Base-by-base conservation (phyloP, 805 yeast species). In the Zygosaccharomyces pseudorouxii region DNA sequence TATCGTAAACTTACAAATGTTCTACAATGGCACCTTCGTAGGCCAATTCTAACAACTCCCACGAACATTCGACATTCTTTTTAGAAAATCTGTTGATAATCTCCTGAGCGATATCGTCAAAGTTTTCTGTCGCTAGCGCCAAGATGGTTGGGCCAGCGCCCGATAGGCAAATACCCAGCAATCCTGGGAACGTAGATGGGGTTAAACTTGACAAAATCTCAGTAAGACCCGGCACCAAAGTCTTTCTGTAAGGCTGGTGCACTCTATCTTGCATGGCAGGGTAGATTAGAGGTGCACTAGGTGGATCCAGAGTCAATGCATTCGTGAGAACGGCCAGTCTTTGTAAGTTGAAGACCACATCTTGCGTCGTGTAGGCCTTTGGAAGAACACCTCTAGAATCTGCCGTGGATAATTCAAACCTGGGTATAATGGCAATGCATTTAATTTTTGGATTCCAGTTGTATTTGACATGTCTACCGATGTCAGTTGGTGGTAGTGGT, bases 91-190 rank as follows among this genome's bases (percentile, higher is more conserved):
- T 76, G 47, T 70, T 69, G 43, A 89, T 76, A 54, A 93, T 89
- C 46, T 82, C 86, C 5, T 67, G 64, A 6, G 99, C 96, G 58
- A 93, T 89, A 10, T 72, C 75, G 6, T 89, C 97, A 58, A 82
- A 93, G 66, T 88, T 86, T 16, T 79, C 84, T 3, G 97, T 89
- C 4, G 99, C 98, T 54, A 93, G 76, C 37, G 96, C 95, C 54
- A 93, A 73, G 49, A 93, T 90, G 6, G 99, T 93, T 49, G 99
- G 99, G 7, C 99, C 99, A 5, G 99, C 99, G 46, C 99, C 99
- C 23, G 96, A 86, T 50, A 93, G 75, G 66, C 99, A 93, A 58
- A 93, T 88, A 45, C 99, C 99, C 50, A 93, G 75, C 42, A 90
- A 75, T 3, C 97, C 97, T 1, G 84, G 84, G 64, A 87, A 86